Percentiles rank a stretch among this genome's conserved stretches.
Evolutionary conservation across 345 rosid genomes (phyloP).

Genomic region (Gossypium anomalum): DNA sequence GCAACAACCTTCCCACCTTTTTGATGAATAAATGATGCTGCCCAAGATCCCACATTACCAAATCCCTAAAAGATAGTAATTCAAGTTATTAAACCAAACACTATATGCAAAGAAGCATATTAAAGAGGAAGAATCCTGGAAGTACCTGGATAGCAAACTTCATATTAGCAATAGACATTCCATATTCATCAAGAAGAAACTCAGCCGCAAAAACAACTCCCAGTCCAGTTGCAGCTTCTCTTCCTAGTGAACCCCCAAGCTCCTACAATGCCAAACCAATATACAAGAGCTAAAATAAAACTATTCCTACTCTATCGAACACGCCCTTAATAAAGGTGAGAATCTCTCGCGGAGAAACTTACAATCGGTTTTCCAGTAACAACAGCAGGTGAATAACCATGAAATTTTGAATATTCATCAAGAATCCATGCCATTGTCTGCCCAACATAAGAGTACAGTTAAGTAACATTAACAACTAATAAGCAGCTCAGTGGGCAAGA

Average conservation of each 20-base stretch:
- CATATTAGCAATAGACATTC: constrained; percentile 25
- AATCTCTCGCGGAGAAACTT: constrained; percentile 10
- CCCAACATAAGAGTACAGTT: not conserved
- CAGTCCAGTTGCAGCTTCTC: constrained; percentile 50
- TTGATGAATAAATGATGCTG: constrained; percentile 52
- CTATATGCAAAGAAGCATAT: not conserved
- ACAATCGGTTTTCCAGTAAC: constrained; percentile 47
- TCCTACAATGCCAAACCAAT: constrained; percentile 27
- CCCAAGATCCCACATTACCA: constrained; percentile 75
- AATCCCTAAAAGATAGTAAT: constrained; percentile 40
- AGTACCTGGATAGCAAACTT: constrained; percentile 15
- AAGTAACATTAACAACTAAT: not conserved
- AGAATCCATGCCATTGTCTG: constrained; percentile 5
- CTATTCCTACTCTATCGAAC: not conserved
- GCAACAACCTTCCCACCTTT: constrained; percentile 60
- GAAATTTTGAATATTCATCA: constrained; percentile 10
- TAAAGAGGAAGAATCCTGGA: not conserved
- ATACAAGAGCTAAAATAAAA: not conserved
- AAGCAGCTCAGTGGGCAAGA: not conserved
- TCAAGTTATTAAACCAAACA: not conserved
- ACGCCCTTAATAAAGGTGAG: not conserved
- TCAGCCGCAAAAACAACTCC: constrained; percentile 42
- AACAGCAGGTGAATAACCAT: constrained; percentile 34
- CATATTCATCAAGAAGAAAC: constrained; percentile 35
- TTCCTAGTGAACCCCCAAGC: constrained; percentile 53